phyloP scores from a whole-genome alignment of 129 eudicot species.

The Tanacetum coccineum region DNA sequence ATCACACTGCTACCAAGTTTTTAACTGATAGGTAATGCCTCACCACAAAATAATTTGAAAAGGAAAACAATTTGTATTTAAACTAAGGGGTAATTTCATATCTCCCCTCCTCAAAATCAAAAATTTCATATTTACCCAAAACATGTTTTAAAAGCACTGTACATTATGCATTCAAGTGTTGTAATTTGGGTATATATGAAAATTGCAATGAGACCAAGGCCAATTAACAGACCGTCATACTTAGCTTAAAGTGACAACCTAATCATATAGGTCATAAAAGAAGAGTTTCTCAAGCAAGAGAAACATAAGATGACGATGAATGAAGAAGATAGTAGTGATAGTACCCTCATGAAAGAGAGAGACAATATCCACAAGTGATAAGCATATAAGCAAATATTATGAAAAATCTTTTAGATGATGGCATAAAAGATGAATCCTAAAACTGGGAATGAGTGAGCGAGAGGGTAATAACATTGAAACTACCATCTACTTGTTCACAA shows the following conservation, averaged over 20 bases:
- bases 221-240: background rate
- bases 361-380: conserved; percentile 7
- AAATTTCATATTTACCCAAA: no score
- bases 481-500: background rate
- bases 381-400: background rate
- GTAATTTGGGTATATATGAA: no score
- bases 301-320: background rate
- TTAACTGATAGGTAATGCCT: background rate
- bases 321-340: background rate
- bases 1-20: background rate
- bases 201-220: background rate
- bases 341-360: background rate
- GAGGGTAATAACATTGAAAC: background rate
- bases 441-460: background rate
- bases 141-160: no score
- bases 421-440: background rate
- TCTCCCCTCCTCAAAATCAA: no score
- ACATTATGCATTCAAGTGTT: no score
- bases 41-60: background rate
- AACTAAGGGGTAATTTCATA: no score
- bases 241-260: background rate
- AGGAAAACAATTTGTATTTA: background rate
- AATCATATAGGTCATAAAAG: background rate
- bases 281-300: background rate
- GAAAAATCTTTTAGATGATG: conserved; percentile 1